Percentiles rank a stretch among this genome's conserved stretches.
Evolutionary conservation across 2,329 filamentous ascomycete genomes (phyloP).

Genomic region (Saccharata proteae): DNA sequence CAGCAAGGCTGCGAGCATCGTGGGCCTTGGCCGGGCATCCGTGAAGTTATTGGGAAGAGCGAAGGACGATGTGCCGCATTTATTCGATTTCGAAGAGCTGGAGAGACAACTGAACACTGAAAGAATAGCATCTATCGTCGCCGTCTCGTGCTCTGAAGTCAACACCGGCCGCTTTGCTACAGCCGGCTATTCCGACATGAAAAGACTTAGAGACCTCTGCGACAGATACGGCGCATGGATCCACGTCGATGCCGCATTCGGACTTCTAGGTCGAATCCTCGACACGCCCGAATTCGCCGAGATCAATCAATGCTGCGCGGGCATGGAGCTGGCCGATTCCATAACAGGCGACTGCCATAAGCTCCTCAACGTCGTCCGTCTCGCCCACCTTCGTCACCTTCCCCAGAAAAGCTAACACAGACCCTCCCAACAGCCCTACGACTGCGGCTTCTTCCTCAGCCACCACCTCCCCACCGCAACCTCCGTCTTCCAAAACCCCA

Average conservation of each 20-base stretch:
- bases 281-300: slow-evolving; percentile 44
- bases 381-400: neutral
- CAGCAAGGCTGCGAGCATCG: slow-evolving; percentile 67
- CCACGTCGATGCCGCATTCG: slow-evolving; percentile 85
- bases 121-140: slow-evolving; percentile 59
- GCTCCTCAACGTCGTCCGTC: slow-evolving; percentile 68
- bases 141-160: slow-evolving; percentile 76
- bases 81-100: slow-evolving; percentile 54
- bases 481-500: slow-evolving; percentile 67
- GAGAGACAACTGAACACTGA: slow-evolving; percentile 44
- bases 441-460: slow-evolving; percentile 81
- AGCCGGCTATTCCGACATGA: slow-evolving; percentile 43
- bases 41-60: slow-evolving; percentile 49
- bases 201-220: slow-evolving; percentile 53
- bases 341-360: slow-evolving; percentile 84
- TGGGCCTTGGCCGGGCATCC: slow-evolving; percentile 62
- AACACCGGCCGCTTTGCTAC: slow-evolving; percentile 78
- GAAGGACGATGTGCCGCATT: slow-evolving; percentile 53
- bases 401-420: too few species aligned
- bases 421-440: slow-evolving; percentile 82
- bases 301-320: slow-evolving; percentile 42
- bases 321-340: slow-evolving; percentile 73
- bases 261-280: slow-evolving; percentile 63
- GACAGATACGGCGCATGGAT: slow-evolving; percentile 70
- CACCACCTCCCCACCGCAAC: slow-evolving; percentile 47